A percentile compares a stretch with the other conserved stretches of the same genome.
phyloP scores from a whole-genome alignment of 129 eudicot species.

The Arctium minus region DNA sequence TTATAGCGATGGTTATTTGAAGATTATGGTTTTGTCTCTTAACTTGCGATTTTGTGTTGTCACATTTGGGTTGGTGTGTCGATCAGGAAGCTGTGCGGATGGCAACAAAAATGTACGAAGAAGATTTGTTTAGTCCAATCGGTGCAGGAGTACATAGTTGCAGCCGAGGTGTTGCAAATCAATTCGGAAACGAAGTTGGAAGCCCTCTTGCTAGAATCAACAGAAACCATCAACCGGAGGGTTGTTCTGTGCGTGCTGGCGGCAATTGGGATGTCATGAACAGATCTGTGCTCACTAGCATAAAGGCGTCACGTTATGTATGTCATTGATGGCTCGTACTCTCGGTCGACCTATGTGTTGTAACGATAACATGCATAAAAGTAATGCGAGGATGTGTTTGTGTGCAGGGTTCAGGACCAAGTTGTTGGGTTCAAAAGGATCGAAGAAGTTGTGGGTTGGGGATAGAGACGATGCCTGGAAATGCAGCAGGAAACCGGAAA shows the following conservation, averaged over 20 bases:
- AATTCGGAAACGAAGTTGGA: background rate
- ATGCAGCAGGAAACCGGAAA: slow-evolving; percentile 50
- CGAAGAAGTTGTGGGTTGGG: slow-evolving; percentile 46
- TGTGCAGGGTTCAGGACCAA: slow-evolving; percentile 47
- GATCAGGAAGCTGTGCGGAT: background rate
- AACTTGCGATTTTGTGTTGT: background rate
- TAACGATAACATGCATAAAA: background rate
- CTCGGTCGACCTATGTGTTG: background rate
- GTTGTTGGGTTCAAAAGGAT: slow-evolving; percentile 49
- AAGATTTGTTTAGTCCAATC: background rate
- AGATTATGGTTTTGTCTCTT: background rate
- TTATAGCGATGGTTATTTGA: background rate
- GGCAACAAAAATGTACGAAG: background rate
- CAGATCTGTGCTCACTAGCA: background rate
- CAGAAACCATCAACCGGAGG: background rate
- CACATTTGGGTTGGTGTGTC: background rate
- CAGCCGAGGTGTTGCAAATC: background rate
- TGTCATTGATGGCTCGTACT: background rate
- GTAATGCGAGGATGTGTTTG: background rate
- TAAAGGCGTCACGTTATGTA: background rate
- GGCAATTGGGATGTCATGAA: background rate
- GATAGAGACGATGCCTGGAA: slow-evolving; percentile 54
- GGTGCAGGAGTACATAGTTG: background rate
- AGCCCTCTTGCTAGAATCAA: background rate
- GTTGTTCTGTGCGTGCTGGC: background rate